These are phyloP conservation scores for Coprinopsis marcescibilis DNA, from an alignment of 768 basidiomycete species.

Conservation along the genomic window DNA sequence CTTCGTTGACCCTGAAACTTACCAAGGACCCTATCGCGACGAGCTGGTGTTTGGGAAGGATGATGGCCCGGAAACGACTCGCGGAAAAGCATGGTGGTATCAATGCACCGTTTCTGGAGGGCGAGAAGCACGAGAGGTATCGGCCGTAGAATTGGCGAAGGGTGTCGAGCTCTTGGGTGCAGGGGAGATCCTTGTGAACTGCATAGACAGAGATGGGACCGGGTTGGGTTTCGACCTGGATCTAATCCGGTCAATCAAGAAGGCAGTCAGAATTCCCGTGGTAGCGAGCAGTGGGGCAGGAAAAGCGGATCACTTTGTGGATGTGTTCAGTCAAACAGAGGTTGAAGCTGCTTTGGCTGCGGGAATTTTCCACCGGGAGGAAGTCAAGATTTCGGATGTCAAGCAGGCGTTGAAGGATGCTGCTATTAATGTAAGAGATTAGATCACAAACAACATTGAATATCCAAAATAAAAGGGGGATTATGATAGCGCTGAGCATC, in stretches of 20 bases:
- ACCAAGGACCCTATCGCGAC: conserved; percentile 61
- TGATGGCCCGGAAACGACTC: conserved; percentile 46
- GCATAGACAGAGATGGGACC: conserved; percentile 94
- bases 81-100: conserved; percentile 93
- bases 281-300: conserved; percentile 96
- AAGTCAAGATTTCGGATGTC: conserved; percentile 80
- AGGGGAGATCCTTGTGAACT: conserved; percentile 92
- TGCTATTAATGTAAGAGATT: conserved; percentile 42
- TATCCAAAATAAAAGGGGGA: background rate
- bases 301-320: conserved; percentile 71
- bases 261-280: conserved; percentile 80
- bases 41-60: conserved; percentile 52
- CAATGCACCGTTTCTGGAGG: conserved; percentile 97
- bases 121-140: conserved; percentile 74
- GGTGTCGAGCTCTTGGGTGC: conserved; percentile 91
- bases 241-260: conserved; percentile 70
- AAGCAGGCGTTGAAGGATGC: conserved; percentile 51
- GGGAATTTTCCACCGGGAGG: conserved; percentile 91
- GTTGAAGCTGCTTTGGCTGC: conserved; percentile 94
- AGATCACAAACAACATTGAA: conserved; percentile 3
- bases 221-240: conserved; percentile 89
- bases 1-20: conserved; percentile 63
- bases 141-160: conserved; percentile 84
- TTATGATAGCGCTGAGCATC: background rate
- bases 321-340: conserved; percentile 72